Percentiles rank a stretch among this genome's conserved stretches.
phyloP scores from a whole-genome alignment of 2,329 filamentous ascomycete genomes.

The Furcasterigmium sp. region DNA sequence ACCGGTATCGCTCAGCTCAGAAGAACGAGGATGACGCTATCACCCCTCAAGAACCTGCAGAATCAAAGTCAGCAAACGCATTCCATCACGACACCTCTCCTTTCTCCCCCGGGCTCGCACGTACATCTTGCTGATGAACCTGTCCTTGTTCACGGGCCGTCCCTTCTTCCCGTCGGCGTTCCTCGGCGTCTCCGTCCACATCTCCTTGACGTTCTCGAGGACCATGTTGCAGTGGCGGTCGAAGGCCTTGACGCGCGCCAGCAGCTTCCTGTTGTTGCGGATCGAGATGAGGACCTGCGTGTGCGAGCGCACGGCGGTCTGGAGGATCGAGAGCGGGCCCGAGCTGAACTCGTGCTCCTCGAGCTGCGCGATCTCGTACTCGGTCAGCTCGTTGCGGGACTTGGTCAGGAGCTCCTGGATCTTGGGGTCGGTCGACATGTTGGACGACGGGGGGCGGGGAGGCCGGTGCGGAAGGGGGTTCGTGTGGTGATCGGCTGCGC shows the following conservation, averaged over 20 bases:
- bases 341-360: conserved; percentile 52
- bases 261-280: conserved; percentile 96
- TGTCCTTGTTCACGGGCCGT: conserved; percentile 90
- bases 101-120: conserved; percentile 24
- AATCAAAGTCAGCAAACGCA: neutral
- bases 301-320: conserved; percentile 92
- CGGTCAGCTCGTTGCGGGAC: conserved; percentile 84
- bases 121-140: conserved; percentile 96
- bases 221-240: conserved; percentile 98
- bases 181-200: conserved; percentile 95
- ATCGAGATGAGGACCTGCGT: conserved; percentile 95
- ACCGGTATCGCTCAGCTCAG: conserved; percentile 51
- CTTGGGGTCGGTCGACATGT: neutral
- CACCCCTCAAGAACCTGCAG: conserved; percentile 73
- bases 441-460: conserved; percentile 3
- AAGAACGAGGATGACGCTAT: conserved; percentile 82
- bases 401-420: conserved; percentile 77
- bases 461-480: neutral
- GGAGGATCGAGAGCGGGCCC: conserved; percentile 75
- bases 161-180: conserved; percentile 84
- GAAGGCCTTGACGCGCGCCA: conserved; percentile 96
- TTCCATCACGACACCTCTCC: neutral
- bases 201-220: conserved; percentile 54
- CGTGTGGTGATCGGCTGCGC: no score
- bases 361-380: conserved; percentile 81